These are phyloP conservation scores for Monosporascus ibericus DNA, from an alignment of 2,329 filamentous ascomycete species.

Conservation along the genomic window DNA sequence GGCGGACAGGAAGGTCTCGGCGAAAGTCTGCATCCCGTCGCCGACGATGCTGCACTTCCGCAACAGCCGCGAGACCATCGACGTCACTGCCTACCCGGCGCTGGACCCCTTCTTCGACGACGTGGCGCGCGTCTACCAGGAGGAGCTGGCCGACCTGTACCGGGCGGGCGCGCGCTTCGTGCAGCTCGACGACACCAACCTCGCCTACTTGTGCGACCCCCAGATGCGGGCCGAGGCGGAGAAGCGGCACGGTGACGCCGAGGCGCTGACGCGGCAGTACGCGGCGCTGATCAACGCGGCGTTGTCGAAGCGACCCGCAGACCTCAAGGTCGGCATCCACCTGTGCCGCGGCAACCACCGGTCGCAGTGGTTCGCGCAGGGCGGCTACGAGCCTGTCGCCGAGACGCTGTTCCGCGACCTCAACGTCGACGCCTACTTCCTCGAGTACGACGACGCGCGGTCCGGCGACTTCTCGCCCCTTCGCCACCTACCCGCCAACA, in stretches of 20 bases:
- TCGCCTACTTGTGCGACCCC: conserved; percentile 53
- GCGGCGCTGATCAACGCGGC: conserved; percentile 49
- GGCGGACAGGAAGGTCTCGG: conserved; percentile 29
- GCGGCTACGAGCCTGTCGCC: conserved; percentile 52
- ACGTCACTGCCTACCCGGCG: conserved; percentile 45
- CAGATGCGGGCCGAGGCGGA: conserved; percentile 48
- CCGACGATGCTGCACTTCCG: conserved; percentile 58
- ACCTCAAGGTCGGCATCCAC: conserved; percentile 52
- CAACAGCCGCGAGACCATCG: conserved; percentile 46
- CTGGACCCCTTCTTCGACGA: conserved; percentile 51
- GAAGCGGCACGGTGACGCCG: conserved; percentile 43
- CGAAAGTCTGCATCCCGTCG: conserved; percentile 52
- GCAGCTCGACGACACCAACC: conserved; percentile 53
- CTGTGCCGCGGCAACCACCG: conserved; percentile 53
- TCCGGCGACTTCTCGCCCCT: conserved; percentile 50
- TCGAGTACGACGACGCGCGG: conserved; percentile 53
- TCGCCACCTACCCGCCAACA: conserved; percentile 45
- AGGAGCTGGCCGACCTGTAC: conserved; percentile 45
- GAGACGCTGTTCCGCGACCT: conserved; percentile 52
- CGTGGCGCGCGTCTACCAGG: conserved; percentile 47
- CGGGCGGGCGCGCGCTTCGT: conserved; percentile 49
- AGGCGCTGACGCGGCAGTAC: conserved; percentile 43
- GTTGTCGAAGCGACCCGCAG: conserved; percentile 43
- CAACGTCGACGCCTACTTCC: conserved; percentile 52
- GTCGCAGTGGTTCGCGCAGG: conserved; percentile 50